Conservation (phyloP, 108 stramenopile species). For the Nannochloropsis granulata region DNA sequence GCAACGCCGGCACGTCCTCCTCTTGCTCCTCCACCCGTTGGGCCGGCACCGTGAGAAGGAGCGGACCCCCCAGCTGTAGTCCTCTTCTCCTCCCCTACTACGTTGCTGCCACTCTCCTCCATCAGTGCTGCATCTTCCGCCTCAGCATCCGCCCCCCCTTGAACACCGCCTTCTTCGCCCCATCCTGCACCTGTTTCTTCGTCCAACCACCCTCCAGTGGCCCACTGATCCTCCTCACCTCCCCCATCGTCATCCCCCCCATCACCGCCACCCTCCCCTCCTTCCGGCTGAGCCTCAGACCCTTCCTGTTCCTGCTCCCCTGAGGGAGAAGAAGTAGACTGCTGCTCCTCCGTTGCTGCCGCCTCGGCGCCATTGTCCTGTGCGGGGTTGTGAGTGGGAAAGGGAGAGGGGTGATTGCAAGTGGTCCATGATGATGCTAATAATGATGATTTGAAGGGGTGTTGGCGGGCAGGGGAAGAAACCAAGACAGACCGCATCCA, state of each 20-base stretch:
- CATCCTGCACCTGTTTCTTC: not conserved
- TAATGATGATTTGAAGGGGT: too few species aligned
- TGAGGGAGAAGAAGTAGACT: too few species aligned
- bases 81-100: not conserved
- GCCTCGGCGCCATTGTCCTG: too few species aligned
- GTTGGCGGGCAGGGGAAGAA: too few species aligned
- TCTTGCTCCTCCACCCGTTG: not conserved
- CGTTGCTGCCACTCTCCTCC: not conserved
- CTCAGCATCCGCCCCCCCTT: not conserved
- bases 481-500: too few species aligned
- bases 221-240: not conserved
- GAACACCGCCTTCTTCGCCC: not conserved
- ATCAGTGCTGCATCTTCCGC: not conserved
- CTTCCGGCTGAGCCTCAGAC: not conserved
- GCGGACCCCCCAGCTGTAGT: not conserved
- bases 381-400: too few species aligned
- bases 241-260: not conserved
- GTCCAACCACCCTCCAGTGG: not conserved
- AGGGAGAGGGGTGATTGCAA: too few species aligned
- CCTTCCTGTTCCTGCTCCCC: not conserved
- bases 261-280: not conserved
- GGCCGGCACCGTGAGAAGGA: not conserved
- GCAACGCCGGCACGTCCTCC: not conserved
- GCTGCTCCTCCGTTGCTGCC: too few species aligned
- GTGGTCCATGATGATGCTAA: too few species aligned